These are phyloP conservation scores for Pinguiococcus pyrenoidosus DNA, from an alignment of 108 stramenopile genomes.

Conservation along the genomic window DNA sequence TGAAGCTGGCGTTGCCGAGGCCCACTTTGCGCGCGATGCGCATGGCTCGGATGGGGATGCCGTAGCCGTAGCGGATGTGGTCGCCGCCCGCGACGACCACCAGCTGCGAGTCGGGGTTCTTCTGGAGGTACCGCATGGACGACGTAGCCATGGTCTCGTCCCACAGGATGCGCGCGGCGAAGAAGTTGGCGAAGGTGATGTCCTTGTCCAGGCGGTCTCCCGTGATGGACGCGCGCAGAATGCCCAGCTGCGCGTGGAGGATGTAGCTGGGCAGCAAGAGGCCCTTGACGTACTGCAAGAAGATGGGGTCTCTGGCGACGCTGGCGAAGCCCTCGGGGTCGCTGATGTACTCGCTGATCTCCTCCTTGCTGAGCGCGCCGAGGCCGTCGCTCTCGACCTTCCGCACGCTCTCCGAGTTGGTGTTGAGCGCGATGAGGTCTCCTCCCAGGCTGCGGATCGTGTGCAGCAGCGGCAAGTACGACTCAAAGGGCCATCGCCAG, in stretches of 20 bases:
- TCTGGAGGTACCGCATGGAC: constrained; percentile 37
- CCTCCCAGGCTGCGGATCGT: constrained; percentile 32
- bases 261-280: constrained; percentile 52
- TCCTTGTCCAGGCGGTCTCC: constrained; percentile 45
- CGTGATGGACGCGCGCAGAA: constrained; percentile 41
- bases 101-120: constrained; percentile 45
- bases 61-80: constrained; percentile 56
- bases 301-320: constrained; percentile 34
- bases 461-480: constrained; percentile 43
- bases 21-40: constrained; percentile 1
- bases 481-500: constrained; percentile 59
- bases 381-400: constrained; percentile 49
- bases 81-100: constrained; percentile 56
- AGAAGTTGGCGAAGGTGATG: constrained; percentile 53
- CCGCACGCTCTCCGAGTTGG: constrained; percentile 53
- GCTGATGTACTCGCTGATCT: constrained; percentile 39
- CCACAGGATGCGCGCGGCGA: constrained; percentile 58
- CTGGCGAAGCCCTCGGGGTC: constrained; percentile 46
- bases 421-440: constrained; percentile 50
- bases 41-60: constrained; percentile 51
- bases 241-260: constrained; percentile 45
- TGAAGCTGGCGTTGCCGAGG: not conserved
- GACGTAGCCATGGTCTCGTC: constrained; percentile 57
- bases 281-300: constrained; percentile 48
- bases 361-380: constrained; percentile 25